Percentiles rank a stretch among this genome's conserved stretches.
Conservation (phyloP, 495 filamentous ascomycete genomes). For the Aspergillus baeticus region DNA sequence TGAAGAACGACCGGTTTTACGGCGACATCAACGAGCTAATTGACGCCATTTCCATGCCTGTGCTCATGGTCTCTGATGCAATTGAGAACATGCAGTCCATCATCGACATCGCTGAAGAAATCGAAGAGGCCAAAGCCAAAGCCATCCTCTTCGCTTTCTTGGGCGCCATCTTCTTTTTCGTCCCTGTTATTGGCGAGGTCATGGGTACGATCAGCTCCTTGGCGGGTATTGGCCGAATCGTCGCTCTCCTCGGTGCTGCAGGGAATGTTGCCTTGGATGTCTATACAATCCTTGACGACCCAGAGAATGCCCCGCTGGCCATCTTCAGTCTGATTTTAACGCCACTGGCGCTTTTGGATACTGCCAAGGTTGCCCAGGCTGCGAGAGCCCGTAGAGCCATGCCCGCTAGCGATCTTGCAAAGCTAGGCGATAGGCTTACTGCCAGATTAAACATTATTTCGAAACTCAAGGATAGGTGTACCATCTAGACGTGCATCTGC, state of each 20-base stretch:
- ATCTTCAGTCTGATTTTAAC: conserved; percentile 4
- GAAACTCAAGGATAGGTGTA: not conserved
- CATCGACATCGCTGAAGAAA: conserved; percentile 2
- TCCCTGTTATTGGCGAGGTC: conserved; percentile 5
- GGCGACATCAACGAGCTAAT: not conserved
- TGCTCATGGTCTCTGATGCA: conserved; percentile 5
- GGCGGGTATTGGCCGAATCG: conserved; percentile 7
- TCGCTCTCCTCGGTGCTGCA: not conserved
- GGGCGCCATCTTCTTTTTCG: conserved; percentile 5
- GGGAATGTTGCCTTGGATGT: conserved; percentile 9
- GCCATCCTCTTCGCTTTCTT: conserved; percentile 6
- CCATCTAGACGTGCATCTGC: no score
- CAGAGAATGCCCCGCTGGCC: conserved; percentile 1
- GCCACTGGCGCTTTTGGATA: conserved; percentile 1
- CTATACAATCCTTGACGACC: conserved; percentile 7
- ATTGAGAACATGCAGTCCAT: conserved; percentile 5
- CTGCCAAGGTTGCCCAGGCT: conserved; percentile 1
- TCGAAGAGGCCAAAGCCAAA: conserved; percentile 2
- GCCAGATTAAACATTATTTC: not conserved
- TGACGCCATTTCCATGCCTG: conserved; percentile 2
- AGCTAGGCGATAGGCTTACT: not conserved
- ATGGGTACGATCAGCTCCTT: not conserved
- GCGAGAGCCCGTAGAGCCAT: not conserved
- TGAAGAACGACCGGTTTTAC: no score
- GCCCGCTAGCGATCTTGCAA: not conserved